Conservation (phyloP, 2,329 filamentous ascomycete genomes). For the Colletotrichum sp. region DNA sequence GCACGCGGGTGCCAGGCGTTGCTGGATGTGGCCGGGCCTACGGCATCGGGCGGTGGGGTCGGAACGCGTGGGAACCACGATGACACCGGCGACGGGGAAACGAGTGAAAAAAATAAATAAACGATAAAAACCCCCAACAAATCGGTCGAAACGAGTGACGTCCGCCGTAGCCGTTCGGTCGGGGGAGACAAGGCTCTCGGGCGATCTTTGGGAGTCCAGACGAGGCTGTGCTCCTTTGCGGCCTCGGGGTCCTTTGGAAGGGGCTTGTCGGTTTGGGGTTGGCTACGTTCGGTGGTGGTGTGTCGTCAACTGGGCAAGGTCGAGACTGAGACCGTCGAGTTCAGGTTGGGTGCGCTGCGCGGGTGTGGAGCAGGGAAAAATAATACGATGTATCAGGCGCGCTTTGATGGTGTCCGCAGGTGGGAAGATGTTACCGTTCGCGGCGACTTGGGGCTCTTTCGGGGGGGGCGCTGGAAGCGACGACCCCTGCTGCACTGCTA, state of each 20-base stretch:
- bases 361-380: constrained; percentile 18
- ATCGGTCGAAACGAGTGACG: background rate
- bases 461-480: constrained; percentile 3
- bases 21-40: constrained; percentile 6
- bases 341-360: background rate
- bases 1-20: background rate
- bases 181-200: constrained; percentile 5
- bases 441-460: constrained; percentile 7
- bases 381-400: constrained; percentile 20
- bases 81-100: background rate
- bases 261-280: background rate
- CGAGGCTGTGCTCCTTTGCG: constrained; percentile 12
- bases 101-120: background rate
- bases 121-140: background rate
- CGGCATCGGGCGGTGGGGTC: constrained; percentile 17
- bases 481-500: constrained; percentile 7
- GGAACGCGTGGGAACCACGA: constrained; percentile 4
- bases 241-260: background rate
- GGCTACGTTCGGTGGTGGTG: background rate
- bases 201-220: constrained; percentile 1
- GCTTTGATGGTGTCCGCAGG: constrained; percentile 5
- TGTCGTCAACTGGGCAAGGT: background rate
- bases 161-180: background rate
- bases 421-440: constrained; percentile 20
- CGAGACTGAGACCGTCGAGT: constrained; percentile 1